Evolutionary conservation across 768 basidiomycete species (phyloP), one percentile per base, ranked within the genome.

Genomic region (Rhizopogon salebrosus): DNA sequence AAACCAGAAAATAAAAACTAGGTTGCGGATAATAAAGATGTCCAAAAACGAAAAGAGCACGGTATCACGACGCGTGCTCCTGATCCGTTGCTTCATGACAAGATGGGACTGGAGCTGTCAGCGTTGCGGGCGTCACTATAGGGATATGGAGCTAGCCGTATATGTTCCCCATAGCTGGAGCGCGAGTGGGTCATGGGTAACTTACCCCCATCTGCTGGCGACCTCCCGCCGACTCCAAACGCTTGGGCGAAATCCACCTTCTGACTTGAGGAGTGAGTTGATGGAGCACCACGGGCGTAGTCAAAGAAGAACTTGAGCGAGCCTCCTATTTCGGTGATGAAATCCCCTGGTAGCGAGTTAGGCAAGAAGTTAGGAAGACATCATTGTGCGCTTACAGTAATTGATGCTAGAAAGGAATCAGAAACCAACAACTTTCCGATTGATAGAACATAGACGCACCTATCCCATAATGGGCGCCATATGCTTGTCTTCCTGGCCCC

Each of bases 391-490:
- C 78, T 49, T 62, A 80, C 78, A 54, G 50, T 67, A 72, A 59
- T 80, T 80, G 58, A 80, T 70, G 53, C 78, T 76, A 40, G 39
- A 20, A 29, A 42, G n/a, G 38, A 39, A 20, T 60, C 6, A 69
- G 53, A 6, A 20, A 6, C 6, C n/a, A 27, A 24, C 13, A 34
- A 2, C 13, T 11, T 23, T 24, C 34, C 14, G 13, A 20, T 2
- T 20, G 6, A 9, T 38, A 41, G 45, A 36, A 38, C 39, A 40
- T 10, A 14, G 27, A 64, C 70, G 24, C n/a, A 64, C 67, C 66
- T 67, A 64, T 93, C 89, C 82, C 79, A 84, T 18, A 93, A 67
- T 1, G 91, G 85, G 29, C 80, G 74, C 78, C 85, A 80, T 51
- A 87, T 74, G 34, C 80, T 75, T 1, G 85, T 89, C 36, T 76